Evolutionary conservation across 495 filamentous ascomycete species (phyloP).

Genomic region (Amorphotheca resinae): DNA sequence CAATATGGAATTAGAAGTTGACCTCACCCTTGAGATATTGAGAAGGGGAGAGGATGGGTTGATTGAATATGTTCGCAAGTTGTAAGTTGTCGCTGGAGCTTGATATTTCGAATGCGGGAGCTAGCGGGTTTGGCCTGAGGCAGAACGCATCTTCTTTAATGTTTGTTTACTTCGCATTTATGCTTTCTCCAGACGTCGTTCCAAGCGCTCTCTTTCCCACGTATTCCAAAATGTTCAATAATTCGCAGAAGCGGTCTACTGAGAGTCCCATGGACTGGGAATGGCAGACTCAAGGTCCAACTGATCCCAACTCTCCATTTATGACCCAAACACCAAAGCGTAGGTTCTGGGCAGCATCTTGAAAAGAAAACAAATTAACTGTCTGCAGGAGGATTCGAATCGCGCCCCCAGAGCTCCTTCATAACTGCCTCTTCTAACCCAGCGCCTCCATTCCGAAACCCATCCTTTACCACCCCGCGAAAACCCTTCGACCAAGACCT

Average conservation of each 20-base stretch:
- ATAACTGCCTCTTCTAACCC: slow-evolving; percentile 24
- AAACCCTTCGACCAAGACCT: slow-evolving; percentile 50
- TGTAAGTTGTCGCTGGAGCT: neutral
- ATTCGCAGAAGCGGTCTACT: slow-evolving; percentile 24
- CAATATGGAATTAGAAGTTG: neutral
- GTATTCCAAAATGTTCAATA: slow-evolving; percentile 13
- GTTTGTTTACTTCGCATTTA: neutral
- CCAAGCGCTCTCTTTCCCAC: neutral
- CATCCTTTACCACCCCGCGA: slow-evolving; percentile 69
- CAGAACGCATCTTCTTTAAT: no score
- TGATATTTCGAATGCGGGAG: neutral
- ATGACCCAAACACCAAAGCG: slow-evolving; percentile 37
- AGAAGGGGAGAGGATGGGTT: neutral
- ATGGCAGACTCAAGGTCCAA: slow-evolving; percentile 45
- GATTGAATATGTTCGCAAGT: neutral
- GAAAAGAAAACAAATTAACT: slow-evolving; percentile 12
- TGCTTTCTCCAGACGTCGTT: neutral
- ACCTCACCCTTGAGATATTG: neutral
- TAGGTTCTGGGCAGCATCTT: slow-evolving; percentile 19
- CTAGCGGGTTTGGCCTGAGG: neutral
- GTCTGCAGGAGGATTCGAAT: slow-evolving; percentile 16
- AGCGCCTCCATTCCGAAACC: slow-evolving; percentile 44
- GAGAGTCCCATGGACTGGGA: slow-evolving; percentile 61
- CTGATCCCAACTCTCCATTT: slow-evolving; percentile 47
- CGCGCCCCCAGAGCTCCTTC: slow-evolving; percentile 18